Evolutionary conservation across 805 yeast genomes (phyloP), one percentile per base, ranked within the genome.

Genomic region (Saturnispora galanensis): DNA sequence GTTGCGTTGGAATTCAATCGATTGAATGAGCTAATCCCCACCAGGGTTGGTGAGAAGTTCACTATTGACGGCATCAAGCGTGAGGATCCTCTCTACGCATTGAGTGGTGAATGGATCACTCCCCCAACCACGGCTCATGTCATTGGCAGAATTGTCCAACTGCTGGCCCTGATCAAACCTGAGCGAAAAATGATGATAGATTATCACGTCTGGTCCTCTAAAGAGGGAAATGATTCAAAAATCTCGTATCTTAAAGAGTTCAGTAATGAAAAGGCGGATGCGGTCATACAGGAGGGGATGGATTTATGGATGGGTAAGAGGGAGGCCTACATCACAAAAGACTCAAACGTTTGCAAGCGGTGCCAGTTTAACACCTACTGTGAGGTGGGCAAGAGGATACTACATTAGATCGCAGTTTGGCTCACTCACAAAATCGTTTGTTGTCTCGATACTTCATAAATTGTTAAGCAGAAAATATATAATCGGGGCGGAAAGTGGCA

Each of bases 291-390:
- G 0, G 50, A 57, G 10, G 66, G 77, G 3, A 51, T 73, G 42
- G 54, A 55, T 18, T 73, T 78, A 50, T 82, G 88, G 88, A 64
- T 66, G 52, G 88, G 88, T 0, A 52, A 59, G 30, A 60, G 83
- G 38, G 57, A 56, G 3, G 84, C 85, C 1, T 54, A 52, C 29
- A 70, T 70, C 6, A 67, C 66, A 1, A 67, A 73, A 58, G 50
- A 62, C 50, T 44, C 56, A 17, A 50, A 60, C 4, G 68, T 69
- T 47, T 82, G 90, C 56, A 65, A 60, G 12, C 63, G 58, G 41
- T 82, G 90, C 60, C 77, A 72, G 15, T 82, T 47, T 17, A 34
- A 38, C 12, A 15, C 38, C 4, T 35, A 50, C 16, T 50, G 50
- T 33, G 31, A 39, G 33, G 11, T 15, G 3, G 41, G 45, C 5